Base-by-base conservation (phyloP, 352 stramenopile species). In the Phytophthora macrochlamydospora region DNA sequence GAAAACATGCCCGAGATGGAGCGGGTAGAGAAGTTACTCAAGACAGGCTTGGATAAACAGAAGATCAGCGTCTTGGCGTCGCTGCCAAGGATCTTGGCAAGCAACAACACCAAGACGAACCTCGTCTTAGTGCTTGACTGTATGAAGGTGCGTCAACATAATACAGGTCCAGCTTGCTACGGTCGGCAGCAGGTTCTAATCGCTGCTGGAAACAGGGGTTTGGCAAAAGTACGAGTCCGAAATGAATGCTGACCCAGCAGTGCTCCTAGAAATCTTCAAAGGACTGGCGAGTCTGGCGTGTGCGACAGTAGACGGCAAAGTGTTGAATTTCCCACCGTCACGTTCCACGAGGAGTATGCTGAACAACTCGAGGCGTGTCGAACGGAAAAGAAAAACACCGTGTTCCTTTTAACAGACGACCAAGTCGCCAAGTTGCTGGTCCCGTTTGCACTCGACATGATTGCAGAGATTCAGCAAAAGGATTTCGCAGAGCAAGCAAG, bases 1-100 rank as follows among this genome's bases (percentile, higher is more conserved):
- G 87, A 94, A 73, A 86, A 94, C 51, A 85, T 94, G 69, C 73
- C 80, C 8, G 87, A 94, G 69, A 90, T 94, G 75, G 83, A 92
- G 65, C 69, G 87, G 29, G 75, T 83, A 1, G 85, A 94, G 60
- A 81, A 90, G n/a, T 59, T 94, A 28, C 75, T 94, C 53, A 85
- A 83, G 56, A 92, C 63, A 28, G 87, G 87, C 3, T 69, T 94
- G 29, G 85, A 93, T 51, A 90, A 89, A 56, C 87, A 94, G 38
- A 92, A 92, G 53, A 84, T 94, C 57, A 93, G 81, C 51, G 79
- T 94, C 11, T 67, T 94, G 42, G 65, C 75, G 38, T 85, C 85
- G 1, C 56, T 94, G 1, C 81, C 87, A 3, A 91, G 83, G 43
- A 91, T 93, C 42, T 46, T 94, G 28, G 79, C 87, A 7, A 81